phyloP scores from a whole-genome alignment of 75 land plant genomes.

The Azolla pinnata region DNA sequence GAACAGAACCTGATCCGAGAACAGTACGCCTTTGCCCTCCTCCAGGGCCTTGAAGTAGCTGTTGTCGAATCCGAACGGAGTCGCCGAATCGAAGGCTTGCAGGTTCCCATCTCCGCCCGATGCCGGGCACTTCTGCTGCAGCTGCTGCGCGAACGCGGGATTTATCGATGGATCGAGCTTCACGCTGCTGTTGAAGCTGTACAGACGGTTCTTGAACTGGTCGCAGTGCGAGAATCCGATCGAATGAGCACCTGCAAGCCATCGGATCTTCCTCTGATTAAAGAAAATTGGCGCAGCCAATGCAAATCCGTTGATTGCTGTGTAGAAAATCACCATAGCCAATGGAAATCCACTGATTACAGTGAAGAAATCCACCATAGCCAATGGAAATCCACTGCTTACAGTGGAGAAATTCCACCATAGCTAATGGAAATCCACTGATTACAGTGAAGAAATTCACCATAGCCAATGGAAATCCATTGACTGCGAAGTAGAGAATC shows the following conservation, averaged over 20 bases:
- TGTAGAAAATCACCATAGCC: no score
- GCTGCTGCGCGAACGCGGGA: slow-evolving; percentile 37
- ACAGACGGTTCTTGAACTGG: slow-evolving; percentile 33
- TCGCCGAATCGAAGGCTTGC: slow-evolving; percentile 18
- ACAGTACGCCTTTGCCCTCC: slow-evolving; percentile 40
- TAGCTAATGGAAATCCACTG: no score
- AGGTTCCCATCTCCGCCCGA: slow-evolving; percentile 1
- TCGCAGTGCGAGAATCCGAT: slow-evolving; percentile 41
- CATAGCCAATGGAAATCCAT: no score
- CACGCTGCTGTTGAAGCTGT: slow-evolving; percentile 32
- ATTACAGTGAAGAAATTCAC: no score
- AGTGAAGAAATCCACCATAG: no score
- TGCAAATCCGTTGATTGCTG: no score
- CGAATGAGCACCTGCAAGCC: slow-evolving; percentile 42
- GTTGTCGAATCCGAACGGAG: slow-evolving; percentile 29
- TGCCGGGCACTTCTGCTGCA: slow-evolving; percentile 37
- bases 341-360: no score
- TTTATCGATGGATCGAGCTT: slow-evolving; percentile 40
- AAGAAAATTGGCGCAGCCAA: no score
- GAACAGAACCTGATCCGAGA: slow-evolving; percentile 34
- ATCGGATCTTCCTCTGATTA: no score
- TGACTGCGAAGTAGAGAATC: no score
- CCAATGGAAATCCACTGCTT: no score
- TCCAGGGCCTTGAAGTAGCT: slow-evolving; percentile 28
- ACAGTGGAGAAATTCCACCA: no score